A percentile compares a stretch with the other conserved stretches of the same genome.
Conservation (phyloP, 306 rosid species). For the Fragaria vesca region DNA sequence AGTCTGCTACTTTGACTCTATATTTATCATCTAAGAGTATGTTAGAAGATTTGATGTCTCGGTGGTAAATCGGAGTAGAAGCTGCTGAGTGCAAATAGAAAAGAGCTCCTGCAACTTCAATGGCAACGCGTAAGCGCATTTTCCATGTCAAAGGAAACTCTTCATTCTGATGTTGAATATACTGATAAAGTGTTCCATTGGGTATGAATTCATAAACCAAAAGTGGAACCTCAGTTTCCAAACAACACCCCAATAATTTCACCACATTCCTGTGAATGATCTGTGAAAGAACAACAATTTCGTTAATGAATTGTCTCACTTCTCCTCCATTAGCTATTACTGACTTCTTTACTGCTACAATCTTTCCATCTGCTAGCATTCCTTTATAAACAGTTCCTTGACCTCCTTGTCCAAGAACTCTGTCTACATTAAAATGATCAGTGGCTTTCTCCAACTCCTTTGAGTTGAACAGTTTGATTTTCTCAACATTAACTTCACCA, state of each 20-base stretch:
- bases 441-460: slow-evolving; percentile 24
- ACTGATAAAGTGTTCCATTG: slow-evolving; percentile 1
- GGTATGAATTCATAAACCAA: background rate
- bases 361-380: slow-evolving; percentile 19
- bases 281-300: slow-evolving; percentile 6
- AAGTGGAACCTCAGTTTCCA: slow-evolving; percentile 8
- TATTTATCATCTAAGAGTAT: background rate
- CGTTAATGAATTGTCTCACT: background rate
- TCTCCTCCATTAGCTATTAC: background rate
- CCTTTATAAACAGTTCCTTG: slow-evolving; percentile 32
- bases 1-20: slow-evolving; percentile 8
- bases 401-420: slow-evolving; percentile 32
- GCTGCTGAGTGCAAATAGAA: background rate
- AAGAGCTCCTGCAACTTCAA: background rate
- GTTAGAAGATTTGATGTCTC: background rate
- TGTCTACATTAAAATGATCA: slow-evolving; percentile 5
- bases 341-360: slow-evolving; percentile 14
- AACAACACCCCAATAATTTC: background rate
- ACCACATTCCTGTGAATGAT: slow-evolving; percentile 10
- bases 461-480: slow-evolving; percentile 5
- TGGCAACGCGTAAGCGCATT: background rate
- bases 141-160: background rate
- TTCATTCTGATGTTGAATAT: background rate
- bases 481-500: background rate
- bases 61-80: background rate